These are phyloP conservation scores for Aspergillus latus DNA, from an alignment of 2,329 filamentous ascomycete genomes.

Conservation along the genomic window DNA sequence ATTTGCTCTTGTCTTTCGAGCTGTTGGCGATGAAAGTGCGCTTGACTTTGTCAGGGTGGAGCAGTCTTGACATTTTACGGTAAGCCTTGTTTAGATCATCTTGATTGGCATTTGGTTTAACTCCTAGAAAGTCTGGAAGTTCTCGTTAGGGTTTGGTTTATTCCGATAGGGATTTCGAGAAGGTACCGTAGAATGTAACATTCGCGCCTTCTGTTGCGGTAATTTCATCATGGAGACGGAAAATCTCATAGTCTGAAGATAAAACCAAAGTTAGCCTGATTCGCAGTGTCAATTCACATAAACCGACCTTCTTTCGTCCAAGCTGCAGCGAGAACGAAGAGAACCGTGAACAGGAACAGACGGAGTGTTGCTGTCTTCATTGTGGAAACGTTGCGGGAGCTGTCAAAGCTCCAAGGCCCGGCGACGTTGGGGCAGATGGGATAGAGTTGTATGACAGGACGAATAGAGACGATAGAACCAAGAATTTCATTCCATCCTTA, in stretches of 20 bases:
- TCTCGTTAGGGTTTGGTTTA: slow-evolving; percentile 3
- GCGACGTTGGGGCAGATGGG: slow-evolving; percentile 5
- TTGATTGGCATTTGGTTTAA: slow-evolving; percentile 69
- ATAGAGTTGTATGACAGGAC: background rate
- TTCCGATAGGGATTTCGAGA: background rate
- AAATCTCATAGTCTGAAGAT: slow-evolving; percentile 86
- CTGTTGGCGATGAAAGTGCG: slow-evolving; percentile 74
- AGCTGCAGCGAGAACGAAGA: slow-evolving; percentile 67
- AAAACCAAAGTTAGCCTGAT: background rate
- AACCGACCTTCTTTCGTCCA: slow-evolving; percentile 81
- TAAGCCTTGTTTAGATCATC: slow-evolving; percentile 94
- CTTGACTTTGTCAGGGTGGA: slow-evolving; percentile 96
- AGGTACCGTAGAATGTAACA: slow-evolving; percentile 78
- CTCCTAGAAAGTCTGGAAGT: slow-evolving; percentile 70
- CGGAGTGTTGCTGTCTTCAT: slow-evolving; percentile 70
- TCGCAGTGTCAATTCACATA: background rate
- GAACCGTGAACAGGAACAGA: slow-evolving; percentile 67
- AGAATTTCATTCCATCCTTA: slow-evolving; percentile 1
- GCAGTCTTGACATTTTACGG: slow-evolving; percentile 75
- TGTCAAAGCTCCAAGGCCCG: slow-evolving; percentile 25
- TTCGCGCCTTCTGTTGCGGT: slow-evolving; percentile 70
- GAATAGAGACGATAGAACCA: background rate
- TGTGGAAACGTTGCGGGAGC: slow-evolving; percentile 35
- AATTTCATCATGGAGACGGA: slow-evolving; percentile 88
- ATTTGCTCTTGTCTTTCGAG: slow-evolving; percentile 52